A percentile compares a stretch with the other conserved stretches of the same genome.
These are phyloP conservation scores for Cyberlindnera xishuangbannaensis DNA, from an alignment of 805 yeast species.

Conservation along the genomic window DNA sequence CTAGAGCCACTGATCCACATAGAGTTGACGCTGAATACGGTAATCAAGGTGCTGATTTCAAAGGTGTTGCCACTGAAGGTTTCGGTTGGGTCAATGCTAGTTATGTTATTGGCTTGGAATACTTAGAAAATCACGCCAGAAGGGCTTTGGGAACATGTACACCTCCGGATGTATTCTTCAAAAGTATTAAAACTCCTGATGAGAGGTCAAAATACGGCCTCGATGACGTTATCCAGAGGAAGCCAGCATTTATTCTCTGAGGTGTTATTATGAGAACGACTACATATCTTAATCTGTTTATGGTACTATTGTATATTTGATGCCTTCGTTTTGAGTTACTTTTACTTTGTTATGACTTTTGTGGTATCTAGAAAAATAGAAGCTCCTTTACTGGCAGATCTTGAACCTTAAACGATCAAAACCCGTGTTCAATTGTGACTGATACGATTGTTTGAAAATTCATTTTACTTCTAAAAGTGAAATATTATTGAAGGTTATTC, in stretches of 20 bases:
- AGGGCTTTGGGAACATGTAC: conserved; percentile 68
- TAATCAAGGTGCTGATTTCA: conserved; percentile 88
- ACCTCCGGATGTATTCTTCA: conserved; percentile 24
- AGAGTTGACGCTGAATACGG: conserved; percentile 95
- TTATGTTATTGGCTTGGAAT: conserved; percentile 64
- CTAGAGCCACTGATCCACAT: conserved; percentile 78
- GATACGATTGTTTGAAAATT: too few species aligned
- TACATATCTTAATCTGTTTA: too few species aligned
- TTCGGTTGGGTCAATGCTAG: conserved; percentile 98
- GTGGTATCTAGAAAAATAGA: too few species aligned
- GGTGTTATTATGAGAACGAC: too few species aligned
- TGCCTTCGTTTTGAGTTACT: too few species aligned
- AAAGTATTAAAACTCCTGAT: conserved; percentile 17
- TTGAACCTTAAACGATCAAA: too few species aligned
- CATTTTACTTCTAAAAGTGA: too few species aligned
- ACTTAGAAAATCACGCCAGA: conserved; percentile 57
- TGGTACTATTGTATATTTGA: too few species aligned
- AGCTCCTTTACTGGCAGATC: too few species aligned
- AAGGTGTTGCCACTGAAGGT: conserved; percentile 93
- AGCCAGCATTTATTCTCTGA: conserved; percentile 6
- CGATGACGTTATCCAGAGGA: conserved; percentile 7
- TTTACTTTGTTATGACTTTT: too few species aligned
- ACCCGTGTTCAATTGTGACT: too few species aligned
- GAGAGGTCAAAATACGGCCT: conserved; percentile 21
- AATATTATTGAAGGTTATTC: too few species aligned